Evolutionary conservation across 352 stramenopile genomes (phyloP).

Genomic region (Phytopythium kandeliae): DNA sequence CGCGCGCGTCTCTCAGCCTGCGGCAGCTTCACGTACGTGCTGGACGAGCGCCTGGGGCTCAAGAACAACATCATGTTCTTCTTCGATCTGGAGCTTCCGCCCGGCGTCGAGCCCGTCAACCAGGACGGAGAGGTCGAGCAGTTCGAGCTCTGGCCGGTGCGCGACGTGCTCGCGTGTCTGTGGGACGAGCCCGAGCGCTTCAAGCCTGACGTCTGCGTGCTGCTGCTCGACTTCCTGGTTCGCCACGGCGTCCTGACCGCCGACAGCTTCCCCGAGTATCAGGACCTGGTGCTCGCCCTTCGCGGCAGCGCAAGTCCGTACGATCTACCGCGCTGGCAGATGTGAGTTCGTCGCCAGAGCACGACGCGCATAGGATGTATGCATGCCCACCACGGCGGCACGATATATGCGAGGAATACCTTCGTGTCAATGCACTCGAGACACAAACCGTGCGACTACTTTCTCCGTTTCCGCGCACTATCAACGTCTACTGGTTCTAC

Average conservation of each 20-base stretch:
- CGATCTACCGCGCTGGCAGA: conserved; percentile 5
- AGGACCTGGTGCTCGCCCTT: conserved; percentile 30
- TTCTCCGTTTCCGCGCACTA: conserved; percentile 43
- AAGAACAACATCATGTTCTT: conserved; percentile 69
- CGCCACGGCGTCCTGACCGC: conserved; percentile 59
- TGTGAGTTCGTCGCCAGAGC: no score
- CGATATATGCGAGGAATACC: no score
- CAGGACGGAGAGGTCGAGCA: conserved; percentile 55
- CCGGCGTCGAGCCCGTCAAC: conserved; percentile 28
- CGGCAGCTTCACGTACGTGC: conserved; percentile 52
- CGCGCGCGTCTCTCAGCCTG: conserved; percentile 22
- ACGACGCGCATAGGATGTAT: no score
- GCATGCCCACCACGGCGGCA: no score
- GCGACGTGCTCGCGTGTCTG: conserved; percentile 27
- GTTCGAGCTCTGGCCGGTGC: conserved; percentile 47
- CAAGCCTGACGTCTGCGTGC: conserved; percentile 65
- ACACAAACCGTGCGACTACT: conserved; percentile 19
- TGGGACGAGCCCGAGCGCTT: conserved; percentile 46
- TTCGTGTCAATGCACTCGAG: neutral
- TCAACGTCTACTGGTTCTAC: conserved; percentile 11
- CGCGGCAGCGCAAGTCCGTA: conserved; percentile 21
- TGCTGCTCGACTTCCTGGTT: conserved; percentile 62
- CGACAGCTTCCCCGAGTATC: conserved; percentile 44
- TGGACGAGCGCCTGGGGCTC: conserved; percentile 47
- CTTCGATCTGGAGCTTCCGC: conserved; percentile 56